phyloP scores from a whole-genome alignment of 2,329 filamentous ascomycete genomes.

The Ambrosiella cleistominuta region DNA sequence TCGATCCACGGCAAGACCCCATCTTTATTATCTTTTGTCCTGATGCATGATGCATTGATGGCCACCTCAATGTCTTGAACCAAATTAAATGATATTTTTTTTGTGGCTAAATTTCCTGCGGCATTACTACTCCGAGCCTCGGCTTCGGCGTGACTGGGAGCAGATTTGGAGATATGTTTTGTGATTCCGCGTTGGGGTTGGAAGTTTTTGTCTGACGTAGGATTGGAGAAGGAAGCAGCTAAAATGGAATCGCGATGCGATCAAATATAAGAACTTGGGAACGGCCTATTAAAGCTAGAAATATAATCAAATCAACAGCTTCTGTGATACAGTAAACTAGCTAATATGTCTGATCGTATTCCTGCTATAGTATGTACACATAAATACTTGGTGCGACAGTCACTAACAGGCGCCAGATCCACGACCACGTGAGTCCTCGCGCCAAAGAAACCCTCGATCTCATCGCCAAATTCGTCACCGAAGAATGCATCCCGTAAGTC shows the following conservation, averaged over 20 bases:
- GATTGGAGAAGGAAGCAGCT: neutral
- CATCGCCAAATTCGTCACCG: conserved; percentile 90
- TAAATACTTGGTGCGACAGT: neutral
- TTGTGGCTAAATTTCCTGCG: neutral
- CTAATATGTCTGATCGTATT: conserved; percentile 11
- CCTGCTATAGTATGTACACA: conserved; percentile 7
- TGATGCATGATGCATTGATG: neutral
- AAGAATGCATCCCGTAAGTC: conserved; percentile 69
- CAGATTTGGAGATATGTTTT: neutral
- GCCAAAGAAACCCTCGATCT: conserved; percentile 72
- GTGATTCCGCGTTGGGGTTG: neutral
- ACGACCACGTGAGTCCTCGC: conserved; percentile 56
- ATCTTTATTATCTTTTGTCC: neutral
- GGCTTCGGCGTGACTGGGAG: neutral
- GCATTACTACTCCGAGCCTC: neutral
- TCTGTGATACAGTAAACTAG: too few species aligned
- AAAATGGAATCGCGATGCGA: neutral
- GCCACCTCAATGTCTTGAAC: neutral
- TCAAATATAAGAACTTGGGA: too few species aligned
- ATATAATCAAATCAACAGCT: too few species aligned
- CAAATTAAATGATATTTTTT: neutral
- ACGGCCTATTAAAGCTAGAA: too few species aligned
- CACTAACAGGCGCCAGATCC: conserved; percentile 22
- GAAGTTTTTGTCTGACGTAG: neutral
- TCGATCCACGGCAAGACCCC: conserved; percentile 15